Evolutionary conservation across 352 stramenopile species (phyloP), one percentile per base, ranked within the genome.

Genomic region (Phytopythium boreale): DNA sequence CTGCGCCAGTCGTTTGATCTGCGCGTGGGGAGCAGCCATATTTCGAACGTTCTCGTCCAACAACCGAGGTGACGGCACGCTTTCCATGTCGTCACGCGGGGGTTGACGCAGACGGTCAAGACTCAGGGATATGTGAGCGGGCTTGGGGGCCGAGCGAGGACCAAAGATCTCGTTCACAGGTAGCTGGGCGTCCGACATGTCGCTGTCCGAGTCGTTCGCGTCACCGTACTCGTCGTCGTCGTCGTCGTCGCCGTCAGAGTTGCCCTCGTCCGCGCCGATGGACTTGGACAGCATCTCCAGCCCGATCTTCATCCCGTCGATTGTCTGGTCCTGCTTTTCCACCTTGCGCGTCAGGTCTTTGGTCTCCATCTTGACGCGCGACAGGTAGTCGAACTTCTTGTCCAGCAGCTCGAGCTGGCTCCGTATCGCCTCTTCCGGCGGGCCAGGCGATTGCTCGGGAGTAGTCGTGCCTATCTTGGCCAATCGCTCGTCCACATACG

Each of bases 371-470:
- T 89, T 89, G 59, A 89, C 69, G 36, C 80, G 77, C 26, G 79
- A 89, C 44, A 91, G 58, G 51, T 88, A 89, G 24, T 88, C 82
- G 36, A 89, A 88, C 24, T 84, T 79, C 39, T 91, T 91, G 44
- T 91, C 82, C 14, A 91, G 67, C 61, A 87, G 71, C 51, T 88
- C 80, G 5, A 89, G 26, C 52, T 85, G 69, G 1, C 26, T 62
- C 46, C 74, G 67, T n/a, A 88, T 73, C 4, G 70, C 59, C 53
- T 88, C 80, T 27, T 89, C 75, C 9, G 34, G 69, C 56, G 87
- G 29, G 7, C 3, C 29, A 3, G 29, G 31, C 11, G 78, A 79
- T 24, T 63, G 62, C 49, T 81, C 29, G 29, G 4, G 4, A 8
- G 29, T 34, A 8, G 29, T 34, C 29, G 29, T 3, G 7, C 29